A percentile compares a stretch with the other conserved stretches of the same genome.
Evolutionary conservation across 148 eudicot genomes (phyloP).

Genomic region (Persicaria maculosa): DNA sequence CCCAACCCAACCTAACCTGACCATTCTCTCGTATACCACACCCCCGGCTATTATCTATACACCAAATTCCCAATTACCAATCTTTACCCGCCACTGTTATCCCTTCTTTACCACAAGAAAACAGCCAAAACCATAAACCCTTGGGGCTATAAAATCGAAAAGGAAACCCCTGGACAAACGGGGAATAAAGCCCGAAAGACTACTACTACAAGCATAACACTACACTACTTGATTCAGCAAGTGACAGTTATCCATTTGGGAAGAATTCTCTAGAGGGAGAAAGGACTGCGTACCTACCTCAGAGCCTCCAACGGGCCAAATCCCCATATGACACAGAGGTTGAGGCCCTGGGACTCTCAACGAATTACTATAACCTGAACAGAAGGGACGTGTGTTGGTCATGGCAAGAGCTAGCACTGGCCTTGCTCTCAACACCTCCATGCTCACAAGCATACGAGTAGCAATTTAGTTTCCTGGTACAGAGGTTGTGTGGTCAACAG

Average conservation of each 20-base stretch:
- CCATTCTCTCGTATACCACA: conserved; percentile 8
- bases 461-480: background rate
- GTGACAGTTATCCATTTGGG: background rate
- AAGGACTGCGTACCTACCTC: background rate
- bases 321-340: too few species aligned
- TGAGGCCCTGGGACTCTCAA: background rate
- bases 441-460: background rate
- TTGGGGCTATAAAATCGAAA: background rate
- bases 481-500: background rate
- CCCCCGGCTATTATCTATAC: conserved; percentile 11
- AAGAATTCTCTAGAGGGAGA: background rate
- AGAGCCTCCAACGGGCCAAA: too few species aligned
- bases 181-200: background rate
- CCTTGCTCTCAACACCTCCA: conserved; percentile 11
- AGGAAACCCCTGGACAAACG: background rate
- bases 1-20: background rate
- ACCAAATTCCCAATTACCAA: background rate
- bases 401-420: background rate
- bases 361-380: background rate
- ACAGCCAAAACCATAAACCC: background rate
- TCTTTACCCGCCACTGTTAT: conserved; percentile 4
- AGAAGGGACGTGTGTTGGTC: background rate
- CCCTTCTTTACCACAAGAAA: conserved; percentile 9
- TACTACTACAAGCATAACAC: background rate
- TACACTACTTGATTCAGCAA: conserved; percentile 1